Base-by-base conservation (phyloP, 2,329 filamentous ascomycete genomes). In the Fusarium brachygibbosum region DNA sequence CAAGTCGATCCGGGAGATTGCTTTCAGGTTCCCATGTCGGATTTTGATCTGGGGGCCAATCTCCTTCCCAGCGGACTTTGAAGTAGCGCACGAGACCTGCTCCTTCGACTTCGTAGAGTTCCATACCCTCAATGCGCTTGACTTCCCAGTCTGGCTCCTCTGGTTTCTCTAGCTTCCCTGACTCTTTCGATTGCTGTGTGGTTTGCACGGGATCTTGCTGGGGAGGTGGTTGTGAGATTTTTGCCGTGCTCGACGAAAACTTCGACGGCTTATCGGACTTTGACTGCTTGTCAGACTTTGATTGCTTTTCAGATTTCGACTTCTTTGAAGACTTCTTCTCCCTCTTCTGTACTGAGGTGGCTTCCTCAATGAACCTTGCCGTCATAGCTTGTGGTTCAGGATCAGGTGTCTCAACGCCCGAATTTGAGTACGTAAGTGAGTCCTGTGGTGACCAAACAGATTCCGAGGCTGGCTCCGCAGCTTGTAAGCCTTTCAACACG, bases 1-100 rank as follows among this genome's bases (percentile, higher is more conserved):
- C 77, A 38, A 87, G 71, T 0, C 60, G 60, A 0, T 73, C 58
- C 0, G 83, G 75, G 4, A 89, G 81, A 53, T 88, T 86, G 5
- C 81, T 80, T 65, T 84, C 82, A 0, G 86, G 86, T 70, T 89
- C 87, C 87, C 87, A 89, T 0, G 86, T 85, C 0, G 85, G 85
- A 56, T 89, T 88, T 71, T 88, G 81, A 11, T 83, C 83, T 0
- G 80, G 76, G 0, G 86, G 85, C 87, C 87, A 89, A 60, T 86
- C 76, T 10, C 87, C 87, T 44, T 82, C 82, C 87, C 87, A 89
- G 9, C 83, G 82, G 1, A 89, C 85, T 31, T 82, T 78, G 74
- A 86, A 89, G 59, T 80, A 82, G 5, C 83, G 82, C 2, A 82
- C 76, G 0, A 71, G 48, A 11, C 76, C 76, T 3, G 69, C 73